Base-by-base conservation (phyloP, 2,329 filamentous ascomycete species). In the Alternaria sp. region DNA sequence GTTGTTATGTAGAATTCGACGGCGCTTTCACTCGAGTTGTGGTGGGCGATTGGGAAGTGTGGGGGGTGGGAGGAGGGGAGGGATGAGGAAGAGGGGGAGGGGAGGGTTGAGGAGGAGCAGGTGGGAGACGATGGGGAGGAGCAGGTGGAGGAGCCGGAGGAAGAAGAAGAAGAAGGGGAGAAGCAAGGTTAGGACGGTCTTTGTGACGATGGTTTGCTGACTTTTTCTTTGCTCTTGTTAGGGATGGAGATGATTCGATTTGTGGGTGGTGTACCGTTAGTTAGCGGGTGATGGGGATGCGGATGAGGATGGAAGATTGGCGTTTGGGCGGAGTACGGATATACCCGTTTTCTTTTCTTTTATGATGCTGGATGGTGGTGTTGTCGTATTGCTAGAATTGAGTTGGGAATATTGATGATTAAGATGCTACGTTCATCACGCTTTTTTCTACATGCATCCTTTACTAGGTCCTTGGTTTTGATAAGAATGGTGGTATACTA, bases 1-100 rank as follows among this genome's bases (percentile, higher is more conserved):
- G 63, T 76, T 57, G 68, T 76, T 34, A 76, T 76, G 74, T 76
- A 75, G 52, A 59, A n/a, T 22, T 18, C 30, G 30, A 34, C 4
- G 4, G 38, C 18, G 20, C 5, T 41, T 18, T 41, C 38, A 22
- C 38, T 41, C 8, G 5, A 16, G 24, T 6, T 46, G 2, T n/a
- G 43, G 24, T 28, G 43, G 43, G 43, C 14, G 12, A 9, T 9
- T 39, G 38, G 38, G 3, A 8, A 18, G 8, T 18, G 18, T 8
- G 38, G 38, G 9, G 38, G 38, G 4, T 41, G 38, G 38, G 18
- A 41, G 18, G 16, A 30, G 0, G 28, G 28, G 8, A 11, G 11
- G 9, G 28, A 2, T 30, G 8, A 30, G 7, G 28, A 24, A 1
- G 7, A 30, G 28, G 28, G 28, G 9, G 28, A 30, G 28, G 28